phyloP scores from a whole-genome alignment of 2,329 filamentous ascomycete genomes.

The Trichophyton mentagrophytes region DNA sequence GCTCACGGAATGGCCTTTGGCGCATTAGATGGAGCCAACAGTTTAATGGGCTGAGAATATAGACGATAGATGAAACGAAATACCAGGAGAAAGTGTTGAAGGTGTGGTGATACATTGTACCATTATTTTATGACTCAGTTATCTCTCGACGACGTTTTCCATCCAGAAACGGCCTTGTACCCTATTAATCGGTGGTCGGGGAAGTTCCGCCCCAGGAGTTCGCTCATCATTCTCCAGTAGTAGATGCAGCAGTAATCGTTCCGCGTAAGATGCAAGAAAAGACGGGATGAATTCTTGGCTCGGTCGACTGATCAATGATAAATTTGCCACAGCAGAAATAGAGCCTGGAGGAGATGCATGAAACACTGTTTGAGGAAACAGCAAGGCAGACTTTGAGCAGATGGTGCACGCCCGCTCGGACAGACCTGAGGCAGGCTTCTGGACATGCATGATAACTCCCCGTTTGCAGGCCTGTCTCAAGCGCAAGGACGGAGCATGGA shows the following conservation, averaged over 20 bases:
- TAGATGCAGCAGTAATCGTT: neutral
- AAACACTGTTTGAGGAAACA: neutral
- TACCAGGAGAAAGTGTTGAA: neutral
- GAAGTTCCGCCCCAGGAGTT: neutral
- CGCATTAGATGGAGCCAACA: slow-evolving; percentile 18
- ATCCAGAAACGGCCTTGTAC: neutral
- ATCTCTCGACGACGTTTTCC: neutral
- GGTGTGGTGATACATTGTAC: neutral
- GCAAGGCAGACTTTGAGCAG: slow-evolving; percentile 1
- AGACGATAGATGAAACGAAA: neutral
- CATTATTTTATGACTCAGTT: neutral
- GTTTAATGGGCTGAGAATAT: neutral
- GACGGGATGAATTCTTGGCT: neutral
- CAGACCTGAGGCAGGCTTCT: neutral
- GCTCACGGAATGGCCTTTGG: slow-evolving; percentile 51
- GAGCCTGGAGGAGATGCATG: neutral
- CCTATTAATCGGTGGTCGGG: neutral
- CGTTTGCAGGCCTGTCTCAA: neutral
- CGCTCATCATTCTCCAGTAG: neutral
- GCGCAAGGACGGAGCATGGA: neutral
- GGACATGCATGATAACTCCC: neutral
- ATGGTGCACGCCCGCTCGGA: neutral
- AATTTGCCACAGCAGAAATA: neutral
- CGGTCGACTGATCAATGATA: neutral
- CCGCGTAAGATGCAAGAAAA: neutral